A percentile compares a stretch with the other conserved stretches of the same genome.
These are phyloP conservation scores for Helicocarpus griseus DNA, from an alignment of 2,329 filamentous ascomycete species.

Conservation along the genomic window DNA sequence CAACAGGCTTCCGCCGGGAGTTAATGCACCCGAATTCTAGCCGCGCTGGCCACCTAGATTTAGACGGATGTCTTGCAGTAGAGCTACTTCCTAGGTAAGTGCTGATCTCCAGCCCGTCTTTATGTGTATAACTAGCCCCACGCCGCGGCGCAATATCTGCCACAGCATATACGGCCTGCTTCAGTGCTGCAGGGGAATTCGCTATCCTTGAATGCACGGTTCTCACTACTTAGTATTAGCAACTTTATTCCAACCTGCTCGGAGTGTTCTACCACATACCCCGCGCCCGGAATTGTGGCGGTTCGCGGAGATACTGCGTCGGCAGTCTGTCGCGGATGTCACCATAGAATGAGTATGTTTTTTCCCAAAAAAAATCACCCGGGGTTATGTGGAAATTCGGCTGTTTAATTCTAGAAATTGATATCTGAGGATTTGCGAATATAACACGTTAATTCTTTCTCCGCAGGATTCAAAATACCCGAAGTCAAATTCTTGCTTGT, in stretches of 20 bases:
- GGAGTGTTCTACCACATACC: constrained; percentile 60
- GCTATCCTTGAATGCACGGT: background rate
- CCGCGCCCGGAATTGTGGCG: constrained; percentile 54
- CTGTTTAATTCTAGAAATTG: background rate
- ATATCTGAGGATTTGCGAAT: background rate
- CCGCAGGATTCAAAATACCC: constrained; percentile 58
- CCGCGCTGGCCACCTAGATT: constrained; percentile 69
- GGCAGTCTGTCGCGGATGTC: constrained; percentile 70
- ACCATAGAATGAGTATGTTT: constrained; percentile 58
- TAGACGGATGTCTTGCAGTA: constrained; percentile 61
- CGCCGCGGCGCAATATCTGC: background rate
- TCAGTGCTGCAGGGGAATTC: background rate
- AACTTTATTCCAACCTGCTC: constrained; percentile 71
- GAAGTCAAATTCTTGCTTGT: constrained; percentile 70
- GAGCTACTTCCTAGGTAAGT: constrained; percentile 63
- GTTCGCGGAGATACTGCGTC: constrained; percentile 64
- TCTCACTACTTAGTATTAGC: constrained; percentile 33
- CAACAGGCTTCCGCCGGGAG: constrained; percentile 51
- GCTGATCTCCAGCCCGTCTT: background rate
- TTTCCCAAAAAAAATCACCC: constrained; percentile 1
- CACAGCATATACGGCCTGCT: background rate
- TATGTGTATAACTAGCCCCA: background rate
- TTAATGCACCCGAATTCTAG: constrained; percentile 63
- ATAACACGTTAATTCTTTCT: background rate
- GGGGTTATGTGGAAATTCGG: constrained; percentile 5